Evolutionary conservation across 2,329 filamentous ascomycete species (phyloP), one percentile per base, ranked within the genome.

Genomic region (Knufia fluminis): DNA sequence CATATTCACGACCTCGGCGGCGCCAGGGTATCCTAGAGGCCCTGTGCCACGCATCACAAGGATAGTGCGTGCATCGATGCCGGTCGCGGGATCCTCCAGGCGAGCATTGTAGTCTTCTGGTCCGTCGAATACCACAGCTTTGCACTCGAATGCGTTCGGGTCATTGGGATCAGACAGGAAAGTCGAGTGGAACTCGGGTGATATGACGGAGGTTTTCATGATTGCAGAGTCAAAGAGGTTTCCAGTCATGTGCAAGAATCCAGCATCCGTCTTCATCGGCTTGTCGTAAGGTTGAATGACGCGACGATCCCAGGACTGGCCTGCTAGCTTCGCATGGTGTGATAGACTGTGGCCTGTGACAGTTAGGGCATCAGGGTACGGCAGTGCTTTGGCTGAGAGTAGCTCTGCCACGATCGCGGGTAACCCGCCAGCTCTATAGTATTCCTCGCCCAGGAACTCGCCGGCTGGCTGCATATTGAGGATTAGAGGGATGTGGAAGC

Each of bases 381-480:
- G 48, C 10, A 77, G 59, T 51, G 71, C 71, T 1, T 69, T 68
- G 9, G 69, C 69, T 22, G 72, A 71, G 4, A 77, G 61, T 16
- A 78, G 63, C 55, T 78, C 74, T 1, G 73, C 73, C 66, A 77
- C 71, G 33, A 78, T 66, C 6, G 75, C 73, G 0, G 71, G 74
- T 2, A 77, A 62, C 3, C 75, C 74, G 3, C 75, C 75, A 4
- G 75, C 74, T 19, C 72, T 71, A 61, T 71, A 73, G 53, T 76
- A 77, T 48, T 78, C 75, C 57, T 77, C 75, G 31, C 73, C 68
- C 2, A 77, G 64, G 51, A 71, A 70, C 52, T 76, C 70, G 3
- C 75, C 76, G 0, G 74, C 73, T 0, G 76, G 76, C 55, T 76
- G 72, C 64, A 79, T 71, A 52, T 78, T 77, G 14, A 77, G 62